A percentile compares a stretch with the other conserved stretches of the same genome.
phyloP scores from a whole-genome alignment of 2,329 filamentous ascomycete species.

The Tolypocladium tropicale region DNA sequence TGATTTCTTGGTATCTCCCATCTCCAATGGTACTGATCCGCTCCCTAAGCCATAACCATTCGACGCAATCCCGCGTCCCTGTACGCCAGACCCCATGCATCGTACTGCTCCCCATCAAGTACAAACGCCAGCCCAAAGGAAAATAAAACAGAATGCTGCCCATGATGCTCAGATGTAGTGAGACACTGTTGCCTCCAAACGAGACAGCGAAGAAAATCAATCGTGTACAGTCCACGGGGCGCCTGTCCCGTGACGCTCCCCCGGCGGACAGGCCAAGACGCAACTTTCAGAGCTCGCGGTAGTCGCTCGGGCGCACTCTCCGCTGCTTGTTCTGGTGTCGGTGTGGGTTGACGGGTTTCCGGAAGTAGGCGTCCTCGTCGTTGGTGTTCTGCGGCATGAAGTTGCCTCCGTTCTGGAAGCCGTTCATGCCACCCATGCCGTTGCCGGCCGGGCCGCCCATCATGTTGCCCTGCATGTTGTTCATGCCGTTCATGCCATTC shows the following conservation, averaged over 20 bases:
- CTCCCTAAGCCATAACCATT: not conserved
- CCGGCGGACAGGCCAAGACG: not conserved
- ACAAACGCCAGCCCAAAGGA: not conserved
- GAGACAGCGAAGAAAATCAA: not conserved
- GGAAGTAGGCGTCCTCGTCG: slow-evolving; percentile 87
- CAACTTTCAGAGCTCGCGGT: slow-evolving; percentile 62
- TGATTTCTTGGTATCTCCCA: not conserved
- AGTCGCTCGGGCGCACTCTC: slow-evolving; percentile 79
- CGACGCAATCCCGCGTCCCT: not conserved
- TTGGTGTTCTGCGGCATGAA: slow-evolving; percentile 42
- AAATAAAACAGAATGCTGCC: not conserved
- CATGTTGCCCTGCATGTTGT: slow-evolving; percentile 12
- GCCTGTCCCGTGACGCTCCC: not conserved
- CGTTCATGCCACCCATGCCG: slow-evolving; percentile 20
- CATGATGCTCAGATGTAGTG: not conserved
- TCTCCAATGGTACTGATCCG: no score
- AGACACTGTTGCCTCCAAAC: not conserved
- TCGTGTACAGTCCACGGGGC: not conserved
- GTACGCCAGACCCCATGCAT: not conserved
- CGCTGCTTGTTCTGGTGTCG: slow-evolving; percentile 75
- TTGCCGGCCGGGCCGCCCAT: slow-evolving; percentile 7
- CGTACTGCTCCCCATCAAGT: not conserved
- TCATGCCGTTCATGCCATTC: slow-evolving; percentile 19
- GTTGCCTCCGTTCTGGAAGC: slow-evolving; percentile 24
- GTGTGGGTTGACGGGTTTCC: slow-evolving; percentile 91